Percentiles rank a stretch among this genome's conserved stretches.
Evolutionary conservation across 176 grass and related monocot genomes (phyloP).

Genomic region (Zizania latifolia): DNA sequence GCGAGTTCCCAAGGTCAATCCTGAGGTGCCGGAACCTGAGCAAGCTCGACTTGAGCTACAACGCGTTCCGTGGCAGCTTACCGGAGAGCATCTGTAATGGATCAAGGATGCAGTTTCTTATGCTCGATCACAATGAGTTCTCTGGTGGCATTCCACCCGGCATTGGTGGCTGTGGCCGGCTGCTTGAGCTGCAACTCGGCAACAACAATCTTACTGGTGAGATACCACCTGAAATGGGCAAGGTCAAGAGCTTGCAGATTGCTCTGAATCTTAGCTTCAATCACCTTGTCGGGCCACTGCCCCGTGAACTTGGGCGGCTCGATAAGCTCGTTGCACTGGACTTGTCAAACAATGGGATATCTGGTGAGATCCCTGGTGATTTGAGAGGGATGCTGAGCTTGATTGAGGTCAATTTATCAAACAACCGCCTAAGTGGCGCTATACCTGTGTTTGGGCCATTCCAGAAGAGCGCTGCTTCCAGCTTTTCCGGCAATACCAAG

Average conservation of each 20-base stretch:
- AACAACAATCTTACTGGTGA: conserved; percentile 67
- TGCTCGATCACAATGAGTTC: conserved; percentile 78
- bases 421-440: conserved; percentile 58
- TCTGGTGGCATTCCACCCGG: conserved; percentile 43
- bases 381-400: conserved; percentile 96
- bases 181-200: conserved; percentile 76
- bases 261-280: conserved; percentile 95
- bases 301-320: conserved; percentile 63
- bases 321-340: conserved; percentile 88
- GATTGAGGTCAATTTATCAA: conserved; percentile 90
- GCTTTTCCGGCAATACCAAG: conserved; percentile 69
- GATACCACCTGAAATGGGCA: conserved; percentile 82
- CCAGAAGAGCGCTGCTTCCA: conserved; percentile 73
- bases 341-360: conserved; percentile 81
- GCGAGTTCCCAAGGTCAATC: conserved; percentile 58
- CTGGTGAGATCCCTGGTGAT: conserved; percentile 64
- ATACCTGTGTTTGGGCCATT: conserved; percentile 81
- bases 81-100: conserved; percentile 58
- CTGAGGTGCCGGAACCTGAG: conserved; percentile 76
- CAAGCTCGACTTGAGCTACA: conserved; percentile 90
- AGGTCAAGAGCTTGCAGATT: conserved; percentile 86
- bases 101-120: conserved; percentile 79
- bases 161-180: conserved; percentile 49
- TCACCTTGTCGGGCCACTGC: conserved; percentile 52
- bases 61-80: conserved; percentile 48